Conservation (phyloP, 2,329 filamentous ascomycete genomes). For the Aspergillus oerlinghausenensis region DNA sequence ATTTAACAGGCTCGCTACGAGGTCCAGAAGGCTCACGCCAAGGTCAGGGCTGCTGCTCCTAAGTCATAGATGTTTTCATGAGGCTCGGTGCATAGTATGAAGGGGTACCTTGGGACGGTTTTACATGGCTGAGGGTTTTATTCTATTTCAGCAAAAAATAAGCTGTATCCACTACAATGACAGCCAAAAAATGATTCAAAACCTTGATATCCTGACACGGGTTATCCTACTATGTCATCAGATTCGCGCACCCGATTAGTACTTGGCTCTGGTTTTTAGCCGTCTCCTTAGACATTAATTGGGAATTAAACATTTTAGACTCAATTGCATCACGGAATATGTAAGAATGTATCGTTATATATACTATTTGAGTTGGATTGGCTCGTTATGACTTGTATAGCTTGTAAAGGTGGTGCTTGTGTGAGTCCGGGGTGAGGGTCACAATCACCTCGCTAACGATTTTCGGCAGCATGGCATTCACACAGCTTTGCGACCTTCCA, state of each 20-base stretch:
- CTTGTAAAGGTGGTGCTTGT: slow-evolving; percentile 25
- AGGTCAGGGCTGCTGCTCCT: slow-evolving; percentile 78
- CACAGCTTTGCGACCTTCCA: slow-evolving; percentile 37
- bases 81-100: slow-evolving; percentile 42
- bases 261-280: not conserved
- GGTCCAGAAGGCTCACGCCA: slow-evolving; percentile 92
- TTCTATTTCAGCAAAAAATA: slow-evolving; percentile 32
- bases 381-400: slow-evolving; percentile 2
- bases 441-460: slow-evolving; percentile 39
- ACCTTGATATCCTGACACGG: slow-evolving; percentile 37
- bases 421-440: slow-evolving; percentile 29
- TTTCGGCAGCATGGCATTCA: slow-evolving; percentile 39
- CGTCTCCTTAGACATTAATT: not conserved
- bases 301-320: not conserved
- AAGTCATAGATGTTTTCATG: slow-evolving; percentile 48
- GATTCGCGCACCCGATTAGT: not conserved
- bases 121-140: slow-evolving; percentile 33
- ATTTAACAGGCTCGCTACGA: slow-evolving; percentile 71
- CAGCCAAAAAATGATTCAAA: slow-evolving; percentile 42
- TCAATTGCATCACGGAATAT: not conserved
- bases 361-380: not conserved
- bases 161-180: slow-evolving; percentile 40
- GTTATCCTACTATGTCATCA: not conserved
- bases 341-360: not conserved
- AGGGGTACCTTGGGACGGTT: slow-evolving; percentile 38